These are phyloP conservation scores for Spathaspora hagerdaliae DNA, from an alignment of 805 yeast genomes.

Conservation along the genomic window DNA sequence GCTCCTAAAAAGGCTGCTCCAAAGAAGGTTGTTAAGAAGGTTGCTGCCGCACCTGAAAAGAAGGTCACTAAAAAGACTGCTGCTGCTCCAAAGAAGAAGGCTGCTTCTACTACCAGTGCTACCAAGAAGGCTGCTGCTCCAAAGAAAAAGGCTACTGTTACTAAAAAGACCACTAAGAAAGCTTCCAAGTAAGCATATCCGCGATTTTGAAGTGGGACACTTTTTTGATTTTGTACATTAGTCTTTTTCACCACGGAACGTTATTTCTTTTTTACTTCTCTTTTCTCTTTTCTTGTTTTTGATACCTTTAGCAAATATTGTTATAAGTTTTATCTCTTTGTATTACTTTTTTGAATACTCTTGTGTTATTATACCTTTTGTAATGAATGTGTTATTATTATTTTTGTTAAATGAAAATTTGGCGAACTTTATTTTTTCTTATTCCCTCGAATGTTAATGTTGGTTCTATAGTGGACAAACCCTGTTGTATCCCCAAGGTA, in stretches of 20 bases:
- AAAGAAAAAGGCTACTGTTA: conserved; percentile 16
- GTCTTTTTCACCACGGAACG: not conserved
- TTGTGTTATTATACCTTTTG: conserved; percentile 3
- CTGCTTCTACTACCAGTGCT: conserved; percentile 25
- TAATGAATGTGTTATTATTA: conserved; percentile 1
- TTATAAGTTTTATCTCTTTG: not conserved
- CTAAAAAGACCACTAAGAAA: conserved; percentile 8
- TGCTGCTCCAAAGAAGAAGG: conserved; percentile 15
- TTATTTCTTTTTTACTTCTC: not conserved
- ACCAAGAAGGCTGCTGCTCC: conserved; percentile 15
- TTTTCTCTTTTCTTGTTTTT: not conserved
- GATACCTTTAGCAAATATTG: not conserved
- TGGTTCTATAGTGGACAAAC: too few species aligned
- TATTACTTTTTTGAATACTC: not conserved
- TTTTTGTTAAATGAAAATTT: too few species aligned
- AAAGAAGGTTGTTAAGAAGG: conserved; percentile 19
- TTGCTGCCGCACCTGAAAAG: conserved; percentile 19
- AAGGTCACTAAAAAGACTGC: conserved; percentile 11
- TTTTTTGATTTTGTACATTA: not conserved
- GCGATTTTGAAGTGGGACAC: too few species aligned
- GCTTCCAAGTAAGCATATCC: conserved; percentile 5
- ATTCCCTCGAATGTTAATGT: too few species aligned
- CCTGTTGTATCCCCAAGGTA: too few species aligned
- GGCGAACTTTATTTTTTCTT: too few species aligned
- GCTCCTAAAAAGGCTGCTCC: conserved; percentile 15